phyloP scores from a whole-genome alignment of 2,329 filamentous ascomycete species.

The Talaromyces pinophilus region DNA sequence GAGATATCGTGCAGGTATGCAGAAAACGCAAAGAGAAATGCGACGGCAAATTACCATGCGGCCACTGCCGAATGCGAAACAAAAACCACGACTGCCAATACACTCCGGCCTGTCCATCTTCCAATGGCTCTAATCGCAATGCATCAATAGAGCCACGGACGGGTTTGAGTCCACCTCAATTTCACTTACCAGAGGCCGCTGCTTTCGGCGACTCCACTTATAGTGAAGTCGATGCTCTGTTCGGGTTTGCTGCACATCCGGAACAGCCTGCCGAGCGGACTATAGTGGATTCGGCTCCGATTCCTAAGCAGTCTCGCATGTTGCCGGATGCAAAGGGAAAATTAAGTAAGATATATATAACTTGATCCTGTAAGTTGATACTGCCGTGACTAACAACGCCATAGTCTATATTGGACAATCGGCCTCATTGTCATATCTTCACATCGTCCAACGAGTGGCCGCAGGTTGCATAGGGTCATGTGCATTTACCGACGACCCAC shows the following conservation, averaged over 20 bases:
- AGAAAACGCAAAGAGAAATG: constrained; percentile 55
- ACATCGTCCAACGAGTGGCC: constrained; percentile 50
- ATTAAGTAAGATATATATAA: neutral
- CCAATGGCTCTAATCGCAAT: neutral
- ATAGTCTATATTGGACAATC: constrained; percentile 8
- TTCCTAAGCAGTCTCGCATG: constrained; percentile 4
- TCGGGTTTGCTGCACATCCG: neutral
- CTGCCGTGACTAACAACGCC: neutral
- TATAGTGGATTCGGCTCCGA: constrained; percentile 4
- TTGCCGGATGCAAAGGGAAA: constrained; percentile 6
- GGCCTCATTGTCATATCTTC: constrained; percentile 2
- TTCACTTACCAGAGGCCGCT: neutral
- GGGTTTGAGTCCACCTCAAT: neutral
- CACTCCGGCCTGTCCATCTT: neutral
- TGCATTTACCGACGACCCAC: constrained; percentile 44
- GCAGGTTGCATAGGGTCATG: constrained; percentile 48
- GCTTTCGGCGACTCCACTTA: neutral
- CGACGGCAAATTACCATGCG: constrained; percentile 53
- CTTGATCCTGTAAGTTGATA: neutral
- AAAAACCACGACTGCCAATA: neutral
- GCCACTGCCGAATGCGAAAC: constrained; percentile 25
- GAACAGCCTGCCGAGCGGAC: neutral
- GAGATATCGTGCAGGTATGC: constrained; percentile 29
- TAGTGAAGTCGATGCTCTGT: neutral
- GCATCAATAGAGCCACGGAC: neutral